A percentile compares a stretch with the other conserved stretches of the same genome.
These are phyloP conservation scores for Leccinellum albellum DNA, from an alignment of 768 basidiomycete species.

Conservation along the genomic window DNA sequence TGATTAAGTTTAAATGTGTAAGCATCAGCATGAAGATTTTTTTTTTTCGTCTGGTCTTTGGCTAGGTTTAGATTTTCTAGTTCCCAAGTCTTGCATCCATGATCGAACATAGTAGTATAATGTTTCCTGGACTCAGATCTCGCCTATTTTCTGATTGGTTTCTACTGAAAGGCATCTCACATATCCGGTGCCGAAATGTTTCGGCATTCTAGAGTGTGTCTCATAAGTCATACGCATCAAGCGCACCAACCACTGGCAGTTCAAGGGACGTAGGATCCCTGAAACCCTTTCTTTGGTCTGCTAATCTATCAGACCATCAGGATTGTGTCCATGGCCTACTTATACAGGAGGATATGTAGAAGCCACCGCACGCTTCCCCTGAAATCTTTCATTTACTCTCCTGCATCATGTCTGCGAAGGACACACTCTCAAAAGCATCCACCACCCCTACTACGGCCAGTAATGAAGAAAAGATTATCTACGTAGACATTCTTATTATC, in stretches of 20 bases:
- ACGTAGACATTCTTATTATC: slow-evolving; percentile 1
- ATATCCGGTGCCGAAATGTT: not conserved
- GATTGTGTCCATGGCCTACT: slow-evolving; percentile 7
- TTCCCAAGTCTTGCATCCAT: not conserved
- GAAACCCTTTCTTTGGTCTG: not conserved
- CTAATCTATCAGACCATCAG: not conserved
- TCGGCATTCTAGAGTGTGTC: not conserved
- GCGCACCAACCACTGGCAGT: not conserved
- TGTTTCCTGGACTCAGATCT: too few species aligned
- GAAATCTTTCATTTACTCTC: not conserved
- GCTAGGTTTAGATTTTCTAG: not conserved
- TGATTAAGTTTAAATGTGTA: not conserved
- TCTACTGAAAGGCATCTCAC: not conserved
- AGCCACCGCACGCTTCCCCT: not conserved
- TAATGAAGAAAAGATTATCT: slow-evolving; percentile 7
- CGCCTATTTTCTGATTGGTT: not conserved
- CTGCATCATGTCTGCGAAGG: slow-evolving; percentile 10
- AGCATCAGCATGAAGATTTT: not conserved
- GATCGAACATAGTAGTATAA: not conserved
- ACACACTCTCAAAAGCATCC: not conserved
- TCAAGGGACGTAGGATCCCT: not conserved
- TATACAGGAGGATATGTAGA: slow-evolving; percentile 5
- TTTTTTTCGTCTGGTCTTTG: too few species aligned
- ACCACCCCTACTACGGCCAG: not conserved
- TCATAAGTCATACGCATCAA: not conserved